Conservation (phyloP, 1,284 basidiomycete genomes). For the Taiwanofungus camphoratus region DNA sequence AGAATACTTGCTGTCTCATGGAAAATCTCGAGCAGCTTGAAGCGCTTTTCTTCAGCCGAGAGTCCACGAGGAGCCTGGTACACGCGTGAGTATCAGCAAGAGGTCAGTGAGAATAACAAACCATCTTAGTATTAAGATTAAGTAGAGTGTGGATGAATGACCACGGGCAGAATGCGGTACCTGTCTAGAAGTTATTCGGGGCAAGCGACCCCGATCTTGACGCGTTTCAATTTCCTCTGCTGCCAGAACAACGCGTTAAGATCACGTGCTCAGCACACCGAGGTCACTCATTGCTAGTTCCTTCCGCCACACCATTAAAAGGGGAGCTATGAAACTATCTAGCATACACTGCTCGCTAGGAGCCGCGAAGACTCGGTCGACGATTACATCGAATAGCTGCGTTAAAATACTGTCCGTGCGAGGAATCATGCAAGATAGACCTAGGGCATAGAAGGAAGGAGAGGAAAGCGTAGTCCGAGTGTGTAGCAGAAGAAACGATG, state of each 20-base stretch:
- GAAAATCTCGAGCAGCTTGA: conserved; percentile 81
- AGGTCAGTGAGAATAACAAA: neutral
- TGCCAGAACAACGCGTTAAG: no score
- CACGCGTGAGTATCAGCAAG: neutral
- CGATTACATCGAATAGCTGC: conserved; percentile 1
- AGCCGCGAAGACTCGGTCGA: neutral
- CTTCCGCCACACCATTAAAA: neutral
- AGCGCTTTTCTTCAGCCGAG: conserved; percentile 75
- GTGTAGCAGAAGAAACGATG: conserved; percentile 2
- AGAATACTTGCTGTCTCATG: conserved; percentile 67
- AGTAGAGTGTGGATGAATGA: no score
- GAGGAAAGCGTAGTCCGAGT: conserved; percentile 5
- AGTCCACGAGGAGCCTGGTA: conserved; percentile 69
- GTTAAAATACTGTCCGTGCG: conserved; percentile 8
- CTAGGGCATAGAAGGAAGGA: conserved; percentile 2
- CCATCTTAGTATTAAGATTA: neutral
- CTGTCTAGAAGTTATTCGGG: no score
- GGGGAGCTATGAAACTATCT: neutral
- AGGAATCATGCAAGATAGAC: conserved; percentile 3
- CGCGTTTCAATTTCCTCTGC: no score
- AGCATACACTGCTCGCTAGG: conserved; percentile 8
- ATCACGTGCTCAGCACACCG: no score
- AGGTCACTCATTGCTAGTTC: neutral
- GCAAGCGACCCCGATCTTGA: no score
- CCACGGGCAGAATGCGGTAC: no score